Evolutionary conservation across 2,329 filamentous ascomycete genomes (phyloP), one percentile per base, ranked within the genome.

Genomic region (Pseudocercospora cruenta): DNA sequence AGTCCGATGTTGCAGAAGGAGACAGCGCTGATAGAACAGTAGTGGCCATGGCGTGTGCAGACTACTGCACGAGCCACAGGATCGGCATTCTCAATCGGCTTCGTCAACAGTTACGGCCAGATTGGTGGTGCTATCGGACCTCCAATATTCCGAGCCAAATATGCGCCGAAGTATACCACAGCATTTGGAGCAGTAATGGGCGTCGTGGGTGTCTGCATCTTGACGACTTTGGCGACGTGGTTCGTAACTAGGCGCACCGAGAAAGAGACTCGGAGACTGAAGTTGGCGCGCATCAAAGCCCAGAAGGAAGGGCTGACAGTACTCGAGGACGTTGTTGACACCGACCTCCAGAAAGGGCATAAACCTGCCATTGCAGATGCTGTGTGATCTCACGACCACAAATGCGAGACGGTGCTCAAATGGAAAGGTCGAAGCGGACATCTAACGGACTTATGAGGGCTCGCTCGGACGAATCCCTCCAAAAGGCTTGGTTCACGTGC

Each of bases 11-110:
- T 7, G 21, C 1, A 36, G 5, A 1, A 3, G 24, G 16, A 28
- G 9, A 22, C 8, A 16, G 1, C 3, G n/a, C 43, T 60, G 58
- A 49, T 22, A 19, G n/a, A 2, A 5, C 16, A 1, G 43, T 43
- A 60, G 58, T 60, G 58, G 58, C 58, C 58, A 5, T 60, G 58
- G 58, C 58, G 58, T 6, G 58, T 60, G 7, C 58, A 60, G 45
- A 60, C 58, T 4, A 60, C 58, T 1, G 21, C 58, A 4, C 24
- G 43, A 9, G 58, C 58, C n/a, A 60, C 58, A 2, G 58, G 58
- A 8, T 60, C 58, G 1, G 58, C 58, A 16, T 51, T 60, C 43
- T 60, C 58, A 1, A 60, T 60, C n/a, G 58, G 58, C 1, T 60
- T 60, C 16, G 58, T 60, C 39, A 60, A 60, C 43, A 49, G 39